Evolutionary conservation across 2,329 filamentous ascomycete species (phyloP), one percentile per base, ranked within the genome.

Genomic region (Nothophoma quercina): DNA sequence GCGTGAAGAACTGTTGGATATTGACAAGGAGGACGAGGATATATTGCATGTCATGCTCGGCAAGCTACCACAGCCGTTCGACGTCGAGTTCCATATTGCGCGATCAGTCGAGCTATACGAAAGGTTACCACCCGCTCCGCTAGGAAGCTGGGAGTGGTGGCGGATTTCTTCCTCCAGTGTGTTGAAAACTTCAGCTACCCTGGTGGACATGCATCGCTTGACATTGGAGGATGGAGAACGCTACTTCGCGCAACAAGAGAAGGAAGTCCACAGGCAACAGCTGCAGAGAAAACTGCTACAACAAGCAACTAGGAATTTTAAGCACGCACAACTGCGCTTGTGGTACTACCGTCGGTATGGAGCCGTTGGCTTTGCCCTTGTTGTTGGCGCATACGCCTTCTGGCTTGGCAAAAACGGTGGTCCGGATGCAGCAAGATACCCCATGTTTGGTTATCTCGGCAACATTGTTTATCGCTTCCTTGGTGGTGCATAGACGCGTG

Each of bases 41-140:
- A 96, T 99, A 85, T 83, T 99, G 19, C 92, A 96, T 72, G 90
- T 88, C 55, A 87, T 90, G 28, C 84, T 99, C 10, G 91, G 90
- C 33, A 96, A 95, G 73, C 82, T 99, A 6, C 95, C 95, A 0
- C 83, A 86, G 43, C 87, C 88, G 15, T 84, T 96, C 51, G 84
- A 96, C 68, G 78, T 99, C 19, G 93, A 99, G 61, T 79, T 78
- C 7, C 82, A 97, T 44, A 88, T 99, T 57, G 70, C 79, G 15
- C 80, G 82, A 42, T 86, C 93, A 0, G 80, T 85, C 3, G 69
- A 70, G 22, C 81, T 98, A 1, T 89, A 88, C 71, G 73, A 81
- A 6, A 68, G 75, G 2, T 78, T 89, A 61, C 93, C 93, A 1
- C 95, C 93, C 0, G 84, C 91, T 61, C 80, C 78, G 1, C 78